Percentiles rank a stretch among this genome's conserved stretches.
Conservation (phyloP, 2,329 filamentous ascomycete species). For the Paraphaeosphaeria sporulosa region DNA sequence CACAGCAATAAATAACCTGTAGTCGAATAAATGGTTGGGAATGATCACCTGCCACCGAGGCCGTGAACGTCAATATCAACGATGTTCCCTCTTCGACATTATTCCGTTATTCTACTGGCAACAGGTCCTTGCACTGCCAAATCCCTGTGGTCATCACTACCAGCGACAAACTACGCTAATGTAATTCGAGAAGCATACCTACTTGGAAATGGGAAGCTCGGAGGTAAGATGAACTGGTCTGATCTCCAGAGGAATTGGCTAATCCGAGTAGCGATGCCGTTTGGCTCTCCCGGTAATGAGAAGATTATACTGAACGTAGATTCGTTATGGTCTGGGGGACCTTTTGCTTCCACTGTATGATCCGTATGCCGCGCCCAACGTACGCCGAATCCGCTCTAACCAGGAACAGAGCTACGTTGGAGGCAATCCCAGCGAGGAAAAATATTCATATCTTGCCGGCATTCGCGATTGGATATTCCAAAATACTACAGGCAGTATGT, state of each 20-base stretch:
- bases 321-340: not conserved
- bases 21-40: not conserved
- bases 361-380: not conserved
- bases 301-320: not conserved
- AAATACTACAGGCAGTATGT: not conserved
- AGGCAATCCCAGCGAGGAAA: not conserved
- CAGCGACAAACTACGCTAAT: not conserved
- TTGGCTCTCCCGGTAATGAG: not conserved
- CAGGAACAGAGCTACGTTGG: not conserved
- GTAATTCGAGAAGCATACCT: not conserved
- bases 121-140: not conserved
- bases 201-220: not conserved
- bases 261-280: not conserved
- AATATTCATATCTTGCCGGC: not conserved
- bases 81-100: not conserved
- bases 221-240: not conserved
- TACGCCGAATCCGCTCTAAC: not conserved
- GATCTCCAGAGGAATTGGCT: not conserved
- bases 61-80: too few relatives aligned
- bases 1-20: not conserved
- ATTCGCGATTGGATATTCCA: not conserved
- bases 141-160: not conserved
- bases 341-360: not conserved
- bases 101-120: not conserved
- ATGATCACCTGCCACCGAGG: too few relatives aligned